Evolutionary conservation across 345 rosid genomes (phyloP).

Genomic region (Iberis pinnata): DNA sequence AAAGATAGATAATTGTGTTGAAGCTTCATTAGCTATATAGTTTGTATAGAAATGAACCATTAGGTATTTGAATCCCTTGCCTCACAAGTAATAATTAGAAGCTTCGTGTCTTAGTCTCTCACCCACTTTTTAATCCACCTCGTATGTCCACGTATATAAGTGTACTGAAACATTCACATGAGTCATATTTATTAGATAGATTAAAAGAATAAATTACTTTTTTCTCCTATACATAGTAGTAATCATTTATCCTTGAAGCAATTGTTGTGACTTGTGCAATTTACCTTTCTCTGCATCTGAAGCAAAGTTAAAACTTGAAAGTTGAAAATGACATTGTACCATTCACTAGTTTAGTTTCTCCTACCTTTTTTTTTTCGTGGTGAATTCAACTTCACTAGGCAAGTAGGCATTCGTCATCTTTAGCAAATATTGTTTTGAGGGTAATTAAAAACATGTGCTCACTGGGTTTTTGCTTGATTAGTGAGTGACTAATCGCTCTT

Average conservation of each 20-base stretch:
- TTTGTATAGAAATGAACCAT: constrained; percentile 3
- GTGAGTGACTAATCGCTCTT: too few relatives aligned
- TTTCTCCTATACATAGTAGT: too few relatives aligned
- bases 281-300: constrained; percentile 23
- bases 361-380: neutral
- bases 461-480: too few relatives aligned
- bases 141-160: constrained; percentile 14
- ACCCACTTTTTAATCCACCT: constrained; percentile 18
- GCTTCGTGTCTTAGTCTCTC: constrained; percentile 26
- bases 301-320: constrained; percentile 30
- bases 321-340: constrained; percentile 26
- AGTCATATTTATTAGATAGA: neutral
- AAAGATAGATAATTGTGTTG: constrained; percentile 2
- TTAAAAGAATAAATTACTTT: neutral
- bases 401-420: too few relatives aligned
- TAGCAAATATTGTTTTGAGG: too few relatives aligned
- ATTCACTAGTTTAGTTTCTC: neutral
- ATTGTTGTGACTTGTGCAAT: constrained; percentile 11
- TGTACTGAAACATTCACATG: constrained; percentile 1
- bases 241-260: neutral
- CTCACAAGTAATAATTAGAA: constrained; percentile 11
- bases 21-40: constrained; percentile 14
- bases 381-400: too few relatives aligned
- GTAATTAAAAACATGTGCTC: too few relatives aligned
- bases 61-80: constrained; percentile 10